These are phyloP conservation scores for Trichoderma sp. DNA, from an alignment of 2,329 filamentous ascomycete genomes.

Conservation along the genomic window DNA sequence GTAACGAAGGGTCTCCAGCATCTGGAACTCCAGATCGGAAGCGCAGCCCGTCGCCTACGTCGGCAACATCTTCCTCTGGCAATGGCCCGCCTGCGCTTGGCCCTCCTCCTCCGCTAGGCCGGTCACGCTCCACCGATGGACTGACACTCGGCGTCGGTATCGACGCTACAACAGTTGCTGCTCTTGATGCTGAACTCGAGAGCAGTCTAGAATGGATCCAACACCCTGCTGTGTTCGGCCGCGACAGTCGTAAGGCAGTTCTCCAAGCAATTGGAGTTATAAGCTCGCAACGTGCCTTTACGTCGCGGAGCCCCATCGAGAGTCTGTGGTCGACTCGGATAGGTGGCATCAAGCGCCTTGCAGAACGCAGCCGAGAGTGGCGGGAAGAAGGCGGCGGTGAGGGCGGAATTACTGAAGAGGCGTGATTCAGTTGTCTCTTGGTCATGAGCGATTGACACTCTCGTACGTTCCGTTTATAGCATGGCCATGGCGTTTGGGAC, in stretches of 20 bases:
- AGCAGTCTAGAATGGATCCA: conserved; percentile 95
- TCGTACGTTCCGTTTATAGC: conserved; percentile 9
- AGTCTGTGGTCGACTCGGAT: conserved; percentile 85
- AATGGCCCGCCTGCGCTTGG: conserved; percentile 47
- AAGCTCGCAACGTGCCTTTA: conserved; percentile 89
- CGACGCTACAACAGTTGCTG: conserved; percentile 76
- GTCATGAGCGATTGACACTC: conserved; percentile 1
- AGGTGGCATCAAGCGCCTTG: conserved; percentile 75
- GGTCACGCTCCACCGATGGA: conserved; percentile 57
- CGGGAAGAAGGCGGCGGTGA: conserved; percentile 81
- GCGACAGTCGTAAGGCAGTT: conserved; percentile 93
- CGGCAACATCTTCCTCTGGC: conserved; percentile 45
- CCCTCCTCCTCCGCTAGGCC: conserved; percentile 47
- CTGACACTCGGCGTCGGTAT: conserved; percentile 72
- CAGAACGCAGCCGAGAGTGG: conserved; percentile 87
- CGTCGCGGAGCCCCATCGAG: conserved; percentile 88
- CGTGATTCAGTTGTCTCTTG: conserved; percentile 38
- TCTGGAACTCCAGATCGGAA: conserved; percentile 55
- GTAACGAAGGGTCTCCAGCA: conserved; percentile 46
- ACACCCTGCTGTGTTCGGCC: conserved; percentile 90
- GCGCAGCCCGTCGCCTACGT: conserved; percentile 56
- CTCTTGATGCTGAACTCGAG: conserved; percentile 89
- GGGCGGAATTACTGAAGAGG: conserved; percentile 61
- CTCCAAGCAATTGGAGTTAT: conserved; percentile 97
- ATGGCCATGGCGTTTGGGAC: conserved; percentile 20